phyloP scores from a whole-genome alignment of 2,329 filamentous ascomycete genomes.

The Penicillium griseofulvum region DNA sequence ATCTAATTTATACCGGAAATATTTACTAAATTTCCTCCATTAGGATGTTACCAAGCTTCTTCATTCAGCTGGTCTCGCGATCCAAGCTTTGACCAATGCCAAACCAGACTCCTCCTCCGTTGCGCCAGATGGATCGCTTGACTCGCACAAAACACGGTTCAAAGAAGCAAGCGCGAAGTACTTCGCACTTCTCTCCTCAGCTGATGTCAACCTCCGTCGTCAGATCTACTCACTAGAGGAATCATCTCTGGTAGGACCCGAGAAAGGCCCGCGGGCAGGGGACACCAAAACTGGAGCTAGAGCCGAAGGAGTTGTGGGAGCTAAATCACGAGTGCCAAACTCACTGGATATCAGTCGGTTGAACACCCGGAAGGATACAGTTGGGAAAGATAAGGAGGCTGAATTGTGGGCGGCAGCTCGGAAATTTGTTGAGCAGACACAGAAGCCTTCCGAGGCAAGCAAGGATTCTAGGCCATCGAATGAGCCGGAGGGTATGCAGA shows the following conservation, averaged over 20 bases:
- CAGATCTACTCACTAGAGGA: slow-evolving; percentile 80
- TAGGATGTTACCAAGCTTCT: slow-evolving; percentile 56
- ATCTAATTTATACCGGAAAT: not conserved
- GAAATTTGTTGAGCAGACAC: slow-evolving; percentile 51
- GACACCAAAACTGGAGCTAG: slow-evolving; percentile 31
- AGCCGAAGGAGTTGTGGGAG: slow-evolving; percentile 21
- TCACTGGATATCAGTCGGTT: slow-evolving; percentile 82
- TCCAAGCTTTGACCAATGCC: slow-evolving; percentile 61
- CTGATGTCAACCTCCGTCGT: slow-evolving; percentile 71
- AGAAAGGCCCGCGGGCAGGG: slow-evolving; percentile 35
- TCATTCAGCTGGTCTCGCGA: slow-evolving; percentile 58
- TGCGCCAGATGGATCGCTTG: slow-evolving; percentile 43
- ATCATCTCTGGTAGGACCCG: slow-evolving; percentile 65
- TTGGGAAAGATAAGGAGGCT: slow-evolving; percentile 77
- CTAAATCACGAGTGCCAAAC: slow-evolving; percentile 45
- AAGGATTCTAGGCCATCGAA: slow-evolving; percentile 12
- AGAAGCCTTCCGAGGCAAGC: slow-evolving; percentile 10
- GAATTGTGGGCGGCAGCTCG: slow-evolving; percentile 70
- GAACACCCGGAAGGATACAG: slow-evolving; percentile 79
- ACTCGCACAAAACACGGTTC: slow-evolving; percentile 60
- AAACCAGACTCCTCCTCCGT: slow-evolving; percentile 33
- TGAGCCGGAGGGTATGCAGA: slow-evolving; percentile 38
- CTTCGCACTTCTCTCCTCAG: slow-evolving; percentile 68
- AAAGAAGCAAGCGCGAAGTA: slow-evolving; percentile 60
- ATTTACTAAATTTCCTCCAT: not conserved